These are phyloP conservation scores for Globisporangium emineosum DNA, from an alignment of 352 stramenopile species.

Conservation along the genomic window DNA sequence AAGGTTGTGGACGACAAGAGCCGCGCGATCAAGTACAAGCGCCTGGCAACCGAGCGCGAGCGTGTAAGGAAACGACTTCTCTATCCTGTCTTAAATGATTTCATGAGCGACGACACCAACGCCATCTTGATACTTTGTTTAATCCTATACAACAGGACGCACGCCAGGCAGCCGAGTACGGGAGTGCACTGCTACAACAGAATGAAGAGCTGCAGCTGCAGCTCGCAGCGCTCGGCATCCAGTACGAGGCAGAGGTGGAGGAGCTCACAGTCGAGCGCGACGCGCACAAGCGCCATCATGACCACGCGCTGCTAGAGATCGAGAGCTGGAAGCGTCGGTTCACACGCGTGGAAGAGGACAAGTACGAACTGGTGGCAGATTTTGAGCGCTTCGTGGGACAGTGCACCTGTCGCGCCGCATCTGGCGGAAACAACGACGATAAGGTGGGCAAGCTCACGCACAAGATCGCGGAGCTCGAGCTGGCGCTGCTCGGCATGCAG, in stretches of 20 bases:
- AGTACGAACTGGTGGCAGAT: conserved; percentile 44
- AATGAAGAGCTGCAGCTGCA: conserved; percentile 79
- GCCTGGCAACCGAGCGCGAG: conserved; percentile 52
- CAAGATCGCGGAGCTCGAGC: conserved; percentile 35
- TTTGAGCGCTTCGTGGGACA: conserved; percentile 52
- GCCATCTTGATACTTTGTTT: conserved; percentile 4
- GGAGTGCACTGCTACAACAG: conserved; percentile 61
- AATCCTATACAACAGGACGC: conserved; percentile 48
- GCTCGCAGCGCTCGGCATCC: conserved; percentile 66
- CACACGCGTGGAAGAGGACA: conserved; percentile 61
- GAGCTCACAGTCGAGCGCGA: conserved; percentile 66
- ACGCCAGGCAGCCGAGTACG: conserved; percentile 74
- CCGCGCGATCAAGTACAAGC: conserved; percentile 38
- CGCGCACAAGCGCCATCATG: conserved; percentile 53
- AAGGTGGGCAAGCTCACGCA: conserved; percentile 27
- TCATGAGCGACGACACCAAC: neutral
- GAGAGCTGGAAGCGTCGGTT: conserved; percentile 73
- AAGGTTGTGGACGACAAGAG: conserved; percentile 47
- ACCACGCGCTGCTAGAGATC: conserved; percentile 56
- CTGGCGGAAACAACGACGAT: conserved; percentile 20
- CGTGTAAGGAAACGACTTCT: conserved; percentile 16
- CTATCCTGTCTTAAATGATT: neutral
- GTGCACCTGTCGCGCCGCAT: conserved; percentile 31
- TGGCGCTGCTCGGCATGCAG: conserved; percentile 33
- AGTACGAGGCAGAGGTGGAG: conserved; percentile 56